Evolutionary conservation across 306 rosid species (phyloP).

Genomic region (Glycine latifolia): DNA sequence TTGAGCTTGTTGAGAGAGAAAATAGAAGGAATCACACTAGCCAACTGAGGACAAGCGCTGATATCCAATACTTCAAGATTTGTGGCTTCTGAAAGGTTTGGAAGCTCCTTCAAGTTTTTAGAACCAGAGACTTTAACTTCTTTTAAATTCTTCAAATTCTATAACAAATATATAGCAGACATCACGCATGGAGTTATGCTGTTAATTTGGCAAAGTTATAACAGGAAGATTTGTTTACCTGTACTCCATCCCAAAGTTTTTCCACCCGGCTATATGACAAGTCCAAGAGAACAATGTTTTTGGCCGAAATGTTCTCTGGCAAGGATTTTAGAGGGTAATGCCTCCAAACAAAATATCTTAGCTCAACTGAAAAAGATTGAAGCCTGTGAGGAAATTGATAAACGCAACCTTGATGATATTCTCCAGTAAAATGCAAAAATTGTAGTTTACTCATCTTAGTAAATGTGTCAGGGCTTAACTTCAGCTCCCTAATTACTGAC

Average conservation of each 20-base stretch:
- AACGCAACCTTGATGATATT: not conserved
- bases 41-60: not conserved
- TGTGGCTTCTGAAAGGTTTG: constrained; percentile 27
- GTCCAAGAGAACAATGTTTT: constrained; percentile 5
- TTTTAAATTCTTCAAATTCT: constrained; percentile 25
- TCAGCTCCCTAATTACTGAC: not conserved
- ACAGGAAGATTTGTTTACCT: not conserved
- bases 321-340: constrained; percentile 34
- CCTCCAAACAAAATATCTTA: constrained; percentile 33
- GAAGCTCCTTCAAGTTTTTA: not conserved
- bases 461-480: constrained; percentile 16
- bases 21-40: not conserved
- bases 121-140: not conserved
- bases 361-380: not conserved
- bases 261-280: not conserved
- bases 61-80: constrained; percentile 16
- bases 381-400: constrained; percentile 26
- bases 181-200: not conserved
- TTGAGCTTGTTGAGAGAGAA: constrained; percentile 1
- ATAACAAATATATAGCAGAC: not conserved
- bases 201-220: not conserved
- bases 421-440: not conserved
- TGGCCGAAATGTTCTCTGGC: constrained; percentile 8
- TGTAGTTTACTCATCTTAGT: constrained; percentile 5
- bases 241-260: constrained; percentile 37